Conservation (phyloP, 2,329 filamentous ascomycete species). For the Penicillium sp. region DNA sequence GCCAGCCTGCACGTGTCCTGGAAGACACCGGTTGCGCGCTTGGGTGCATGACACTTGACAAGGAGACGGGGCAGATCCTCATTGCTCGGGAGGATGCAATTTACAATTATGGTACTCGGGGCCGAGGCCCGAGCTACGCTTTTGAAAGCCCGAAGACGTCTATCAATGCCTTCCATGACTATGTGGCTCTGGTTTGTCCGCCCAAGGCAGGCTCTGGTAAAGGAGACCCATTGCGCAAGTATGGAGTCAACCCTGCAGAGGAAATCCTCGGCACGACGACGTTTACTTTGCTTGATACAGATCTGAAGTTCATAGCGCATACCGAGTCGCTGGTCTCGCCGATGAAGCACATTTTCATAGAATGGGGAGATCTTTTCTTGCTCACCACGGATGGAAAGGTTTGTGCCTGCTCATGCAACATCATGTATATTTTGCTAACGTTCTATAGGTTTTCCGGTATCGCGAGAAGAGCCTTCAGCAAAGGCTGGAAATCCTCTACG, state of each 20-base stretch:
- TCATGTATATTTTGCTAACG: conserved; percentile 16
- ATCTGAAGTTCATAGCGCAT: conserved; percentile 85
- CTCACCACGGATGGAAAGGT: conserved; percentile 91
- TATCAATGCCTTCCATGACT: conserved; percentile 77
- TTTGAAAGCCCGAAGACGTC: conserved; percentile 90
- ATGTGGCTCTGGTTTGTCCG: conserved; percentile 83
- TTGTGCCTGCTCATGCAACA: conserved; percentile 22
- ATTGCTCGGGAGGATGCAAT: conserved; percentile 95
- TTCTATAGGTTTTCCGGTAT: conserved; percentile 73
- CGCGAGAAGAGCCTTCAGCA: conserved; percentile 89
- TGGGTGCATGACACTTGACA: conserved; percentile 92
- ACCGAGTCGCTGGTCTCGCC: conserved; percentile 81
- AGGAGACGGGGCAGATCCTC: conserved; percentile 76
- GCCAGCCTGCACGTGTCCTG: conserved; percentile 81
- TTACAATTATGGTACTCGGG: conserved; percentile 86
- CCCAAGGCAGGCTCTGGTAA: conserved; percentile 60
- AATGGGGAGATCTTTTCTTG: conserved; percentile 93
- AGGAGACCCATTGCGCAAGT: conserved; percentile 67
- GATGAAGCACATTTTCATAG: conserved; percentile 75
- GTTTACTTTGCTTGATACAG: conserved; percentile 89
- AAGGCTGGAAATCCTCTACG: conserved; percentile 89
- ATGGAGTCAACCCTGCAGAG: conserved; percentile 72
- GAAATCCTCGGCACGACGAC: conserved; percentile 83
- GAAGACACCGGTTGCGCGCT: conserved; percentile 88
- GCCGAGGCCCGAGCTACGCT: conserved; percentile 81